phyloP scores from a whole-genome alignment of 768 basidiomycete genomes.

The Austroboletus eburneus region DNA sequence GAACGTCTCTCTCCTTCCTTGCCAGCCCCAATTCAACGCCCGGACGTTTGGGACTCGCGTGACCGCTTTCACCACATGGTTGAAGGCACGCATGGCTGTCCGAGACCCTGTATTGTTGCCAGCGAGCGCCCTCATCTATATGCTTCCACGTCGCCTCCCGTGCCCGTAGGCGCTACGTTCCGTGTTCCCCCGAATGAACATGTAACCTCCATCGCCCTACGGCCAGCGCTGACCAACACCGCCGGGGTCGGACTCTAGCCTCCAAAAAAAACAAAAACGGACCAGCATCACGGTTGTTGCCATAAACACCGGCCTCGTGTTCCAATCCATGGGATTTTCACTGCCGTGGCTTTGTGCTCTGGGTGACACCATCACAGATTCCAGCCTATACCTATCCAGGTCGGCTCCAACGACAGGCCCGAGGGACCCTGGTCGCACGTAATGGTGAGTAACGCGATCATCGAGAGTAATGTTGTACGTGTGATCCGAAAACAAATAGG shows the following conservation, averaged over 20 bases:
- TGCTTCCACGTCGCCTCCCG: no score
- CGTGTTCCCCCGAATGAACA: no score
- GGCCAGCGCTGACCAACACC: background rate
- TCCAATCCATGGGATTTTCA: slow-evolving; percentile 1
- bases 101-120: background rate
- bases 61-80: background rate
- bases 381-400: background rate
- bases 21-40: background rate
- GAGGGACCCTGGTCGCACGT: background rate
- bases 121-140: no score
- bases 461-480: background rate
- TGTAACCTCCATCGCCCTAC: background rate
- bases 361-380: slow-evolving; percentile 7
- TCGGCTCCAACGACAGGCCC: background rate
- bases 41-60: background rate
- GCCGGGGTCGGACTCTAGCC: background rate
- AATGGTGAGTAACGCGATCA: background rate
- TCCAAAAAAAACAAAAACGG: background rate
- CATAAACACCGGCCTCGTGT: slow-evolving; percentile 1
- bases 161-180: no score
- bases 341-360: slow-evolving; percentile 8
- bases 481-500: background rate
- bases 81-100: background rate
- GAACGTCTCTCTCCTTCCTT: background rate
- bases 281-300: background rate